Percentiles rank a stretch among this genome's conserved stretches.
Conservation (phyloP, 2,329 filamentous ascomycete species). For the Hawksworthiomyces lignivorus region DNA sequence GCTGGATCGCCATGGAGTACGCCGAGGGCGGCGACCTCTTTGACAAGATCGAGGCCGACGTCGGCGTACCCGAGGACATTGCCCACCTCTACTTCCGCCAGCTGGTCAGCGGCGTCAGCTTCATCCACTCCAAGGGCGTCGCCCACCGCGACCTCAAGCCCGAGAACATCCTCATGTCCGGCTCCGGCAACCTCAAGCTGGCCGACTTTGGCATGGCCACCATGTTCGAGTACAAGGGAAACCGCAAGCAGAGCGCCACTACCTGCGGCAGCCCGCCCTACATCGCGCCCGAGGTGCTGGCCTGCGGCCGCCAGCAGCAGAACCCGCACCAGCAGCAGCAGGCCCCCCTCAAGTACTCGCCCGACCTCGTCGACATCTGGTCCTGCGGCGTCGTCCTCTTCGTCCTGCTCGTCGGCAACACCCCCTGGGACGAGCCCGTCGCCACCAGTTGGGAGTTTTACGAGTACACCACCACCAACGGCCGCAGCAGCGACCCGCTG, state of each 20-base stretch:
- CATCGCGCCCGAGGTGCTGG: conserved; percentile 85
- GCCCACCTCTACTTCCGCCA: conserved; percentile 96
- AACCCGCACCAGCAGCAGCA: conserved; percentile 14
- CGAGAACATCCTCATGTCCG: conserved; percentile 87
- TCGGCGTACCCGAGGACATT: conserved; percentile 88
- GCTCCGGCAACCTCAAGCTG: conserved; percentile 80
- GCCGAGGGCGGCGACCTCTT: conserved; percentile 94
- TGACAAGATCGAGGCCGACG: conserved; percentile 98
- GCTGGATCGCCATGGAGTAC: conserved; percentile 98
- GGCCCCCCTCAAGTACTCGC: conserved; percentile 51
- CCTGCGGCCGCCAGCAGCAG: conserved; percentile 41
- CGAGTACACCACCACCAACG: conserved; percentile 73
- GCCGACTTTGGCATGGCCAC: conserved; percentile 96
- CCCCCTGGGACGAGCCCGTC: conserved; percentile 93
- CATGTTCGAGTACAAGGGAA: conserved; percentile 82
- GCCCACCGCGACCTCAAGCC: conserved; percentile 89
- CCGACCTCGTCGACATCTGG: conserved; percentile 89
- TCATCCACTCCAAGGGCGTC: conserved; percentile 93
- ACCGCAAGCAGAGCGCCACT: conserved; percentile 73
- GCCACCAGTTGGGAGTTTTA: conserved; percentile 76
- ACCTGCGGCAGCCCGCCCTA: conserved; percentile 96
- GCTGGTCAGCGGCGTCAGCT: conserved; percentile 80
- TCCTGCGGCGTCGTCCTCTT: conserved; percentile 98
- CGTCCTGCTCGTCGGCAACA: conserved; percentile 90
- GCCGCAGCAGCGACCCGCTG: conserved; percentile 75